phyloP scores from a whole-genome alignment of 768 basidiomycete species.

The Mrakia blollopis region DNA sequence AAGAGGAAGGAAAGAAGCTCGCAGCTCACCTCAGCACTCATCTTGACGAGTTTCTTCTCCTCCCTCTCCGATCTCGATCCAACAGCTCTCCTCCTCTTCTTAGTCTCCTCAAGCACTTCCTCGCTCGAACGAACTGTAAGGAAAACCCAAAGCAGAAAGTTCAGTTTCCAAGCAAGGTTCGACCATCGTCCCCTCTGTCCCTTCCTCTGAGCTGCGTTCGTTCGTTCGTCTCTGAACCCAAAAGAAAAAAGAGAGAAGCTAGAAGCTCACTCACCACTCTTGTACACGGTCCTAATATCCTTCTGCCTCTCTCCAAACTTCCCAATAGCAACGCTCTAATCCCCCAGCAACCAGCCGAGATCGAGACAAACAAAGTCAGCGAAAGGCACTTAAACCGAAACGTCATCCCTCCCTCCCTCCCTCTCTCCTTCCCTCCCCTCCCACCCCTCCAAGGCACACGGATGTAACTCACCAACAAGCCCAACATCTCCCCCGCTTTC shows the following conservation, averaged over 20 bases:
- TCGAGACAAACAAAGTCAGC: conserved; percentile 55
- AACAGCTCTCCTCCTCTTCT: conserved; percentile 62
- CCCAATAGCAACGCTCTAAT: not conserved
- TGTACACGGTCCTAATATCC: conserved; percentile 65
- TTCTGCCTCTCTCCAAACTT: conserved; percentile 65
- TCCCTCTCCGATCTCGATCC: conserved; percentile 70
- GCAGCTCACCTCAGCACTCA: conserved; percentile 63
- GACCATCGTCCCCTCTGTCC: not conserved
- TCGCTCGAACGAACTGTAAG: conserved; percentile 68
- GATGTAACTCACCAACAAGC: conserved; percentile 34
- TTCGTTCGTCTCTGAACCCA: not conserved
- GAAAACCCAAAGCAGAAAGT: not conserved
- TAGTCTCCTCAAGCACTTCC: conserved; percentile 72
- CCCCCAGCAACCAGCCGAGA: not conserved
- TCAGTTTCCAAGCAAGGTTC: not conserved
- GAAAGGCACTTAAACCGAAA: conserved; percentile 52
- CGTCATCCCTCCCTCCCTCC: not conserved
- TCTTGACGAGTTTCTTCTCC: conserved; percentile 82
- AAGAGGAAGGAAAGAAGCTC: not conserved
- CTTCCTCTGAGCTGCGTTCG: not conserved
- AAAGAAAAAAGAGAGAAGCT: no score
- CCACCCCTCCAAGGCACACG: not conserved
- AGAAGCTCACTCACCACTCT: conserved; percentile 42
- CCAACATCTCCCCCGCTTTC: conserved; percentile 67
- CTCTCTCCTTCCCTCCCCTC: not conserved